Evolutionary conservation across 306 rosid species (phyloP).

Genomic region (Ziziphus jujuba): DNA sequence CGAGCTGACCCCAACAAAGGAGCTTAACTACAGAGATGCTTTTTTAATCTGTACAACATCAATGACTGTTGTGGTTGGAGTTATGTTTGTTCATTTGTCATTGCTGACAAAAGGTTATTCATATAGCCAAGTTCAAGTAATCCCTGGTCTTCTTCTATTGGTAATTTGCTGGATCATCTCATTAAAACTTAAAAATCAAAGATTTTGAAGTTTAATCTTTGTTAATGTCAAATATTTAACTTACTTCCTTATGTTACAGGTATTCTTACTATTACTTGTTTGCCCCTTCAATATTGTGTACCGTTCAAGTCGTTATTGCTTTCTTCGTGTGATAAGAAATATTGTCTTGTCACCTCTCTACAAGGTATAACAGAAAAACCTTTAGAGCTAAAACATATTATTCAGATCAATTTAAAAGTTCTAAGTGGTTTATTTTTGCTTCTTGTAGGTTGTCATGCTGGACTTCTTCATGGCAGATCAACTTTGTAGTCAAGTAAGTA

Average conservation of each 20-base stretch:
- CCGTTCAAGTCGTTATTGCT: conserved; percentile 73
- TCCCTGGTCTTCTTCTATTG: conserved; percentile 82
- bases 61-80: conserved; percentile 74
- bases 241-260: conserved; percentile 45
- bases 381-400: not conserved
- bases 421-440: conserved; percentile 19
- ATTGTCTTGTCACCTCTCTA: conserved; percentile 88
- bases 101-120: conserved; percentile 77
- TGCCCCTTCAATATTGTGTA: conserved; percentile 83
- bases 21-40: conserved; percentile 81
- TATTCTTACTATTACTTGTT: conserved; percentile 55
- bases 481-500: conserved; percentile 93
- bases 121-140: conserved; percentile 64
- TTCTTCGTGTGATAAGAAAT: conserved; percentile 83
- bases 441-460: conserved; percentile 86
- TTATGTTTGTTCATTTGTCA: conserved; percentile 74
- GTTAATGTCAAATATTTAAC: conserved; percentile 1
- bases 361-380: conserved; percentile 48
- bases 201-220: not conserved
- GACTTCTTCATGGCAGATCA: conserved; percentile 99
- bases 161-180: conserved; percentile 39
- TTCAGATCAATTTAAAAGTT: not conserved
- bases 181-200: not conserved
- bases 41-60: conserved; percentile 83
- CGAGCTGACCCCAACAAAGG: conserved; percentile 68